Evolutionary conservation across 208 protist genomes (phyloP).

Genomic region (Wallacemonas sp.): DNA sequence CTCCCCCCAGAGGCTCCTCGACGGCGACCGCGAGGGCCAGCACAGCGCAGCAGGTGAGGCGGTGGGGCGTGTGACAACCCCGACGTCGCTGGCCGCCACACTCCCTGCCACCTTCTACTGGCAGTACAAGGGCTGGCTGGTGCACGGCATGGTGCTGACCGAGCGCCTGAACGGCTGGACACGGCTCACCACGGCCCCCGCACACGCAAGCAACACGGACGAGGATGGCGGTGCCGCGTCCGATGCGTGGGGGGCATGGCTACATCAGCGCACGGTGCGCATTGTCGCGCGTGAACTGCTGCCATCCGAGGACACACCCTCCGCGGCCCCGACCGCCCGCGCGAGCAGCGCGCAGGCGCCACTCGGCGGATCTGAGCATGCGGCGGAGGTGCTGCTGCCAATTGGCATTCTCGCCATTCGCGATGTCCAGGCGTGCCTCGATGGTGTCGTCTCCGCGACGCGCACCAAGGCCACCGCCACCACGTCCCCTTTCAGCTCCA

Average conservation of each 20-base stretch:
- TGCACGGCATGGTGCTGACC: constrained; percentile 44
- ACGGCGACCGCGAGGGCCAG: background rate
- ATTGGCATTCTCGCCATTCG: constrained; percentile 40
- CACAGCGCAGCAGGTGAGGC: background rate
- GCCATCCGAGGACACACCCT: background rate
- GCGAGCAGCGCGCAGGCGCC: background rate
- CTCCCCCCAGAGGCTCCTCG: background rate
- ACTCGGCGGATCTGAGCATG: background rate
- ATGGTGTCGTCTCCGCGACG: constrained; percentile 7
- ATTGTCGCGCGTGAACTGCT: constrained; percentile 8
- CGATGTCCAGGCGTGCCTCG: constrained; percentile 24
- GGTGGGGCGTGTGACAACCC: background rate
- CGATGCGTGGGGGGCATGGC: background rate
- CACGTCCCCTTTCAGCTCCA: too few relatives aligned
- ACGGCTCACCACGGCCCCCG: background rate
- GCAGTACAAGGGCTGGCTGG: constrained; percentile 40
- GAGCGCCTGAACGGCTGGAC: constrained; percentile 19
- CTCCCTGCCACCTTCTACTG: constrained; percentile 45
- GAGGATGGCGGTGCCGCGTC: background rate
- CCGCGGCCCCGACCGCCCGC: too few relatives aligned
- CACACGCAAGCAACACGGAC: background rate
- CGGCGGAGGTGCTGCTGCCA: constrained; percentile 26
- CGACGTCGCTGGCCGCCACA: constrained; percentile 8
- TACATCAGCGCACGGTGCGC: constrained; percentile 5
- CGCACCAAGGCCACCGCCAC: background rate